Base-by-base conservation (phyloP, 139 green algal genomes). In the Chlorella vulgaris region DNA sequence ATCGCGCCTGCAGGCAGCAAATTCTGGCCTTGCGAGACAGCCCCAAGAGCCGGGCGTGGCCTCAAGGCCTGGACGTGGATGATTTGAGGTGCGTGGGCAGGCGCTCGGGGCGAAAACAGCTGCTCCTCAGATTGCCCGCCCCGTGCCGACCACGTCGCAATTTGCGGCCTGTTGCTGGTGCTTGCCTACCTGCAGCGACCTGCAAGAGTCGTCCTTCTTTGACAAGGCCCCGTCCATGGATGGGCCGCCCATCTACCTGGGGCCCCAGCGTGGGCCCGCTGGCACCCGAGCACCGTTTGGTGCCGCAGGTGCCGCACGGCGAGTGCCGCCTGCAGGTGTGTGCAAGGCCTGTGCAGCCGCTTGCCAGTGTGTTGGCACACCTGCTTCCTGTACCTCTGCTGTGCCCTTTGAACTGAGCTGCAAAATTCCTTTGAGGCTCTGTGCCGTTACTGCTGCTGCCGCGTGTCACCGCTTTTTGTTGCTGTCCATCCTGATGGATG, bases 141-240 rank as follows among this genome's bases (percentile, higher is more conserved):
- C n/a, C n/a, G n/a, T n/a, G n/a, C n/a, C n/a, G n/a, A n/a, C n/a
- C n/a, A n/a, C n/a, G n/a, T n/a, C n/a, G n/a, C n/a, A n/a, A n/a
- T 58, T 58, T 58, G 13, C 47, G 10, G 47, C 13, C 13, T 58
- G 47, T 58, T 15, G 15, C 47, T 58, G 47, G 47, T 58, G 10
- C 15, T 58, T 58, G 10, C 47, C 13, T 58, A 21, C 55, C 8
- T 74, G 63, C 47, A 79, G 69, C 21, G 80, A 85, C 38, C 69
- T 85, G 50, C 58, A 69, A 82, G 80, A 85, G 40, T 82, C 70
- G 2, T 60, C 53, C 39, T 85, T 85, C 70, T 85, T 85, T 19
- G 80, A 85, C 68, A 81, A 82, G 66, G 26, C 51, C 6, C 69
- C 69, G 22, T 47, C 70, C 6, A 35, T 60, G 18, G 74, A 80